These are phyloP conservation scores for Pythium oligandrum DNA, from an alignment of 352 stramenopile species.

Conservation along the genomic window DNA sequence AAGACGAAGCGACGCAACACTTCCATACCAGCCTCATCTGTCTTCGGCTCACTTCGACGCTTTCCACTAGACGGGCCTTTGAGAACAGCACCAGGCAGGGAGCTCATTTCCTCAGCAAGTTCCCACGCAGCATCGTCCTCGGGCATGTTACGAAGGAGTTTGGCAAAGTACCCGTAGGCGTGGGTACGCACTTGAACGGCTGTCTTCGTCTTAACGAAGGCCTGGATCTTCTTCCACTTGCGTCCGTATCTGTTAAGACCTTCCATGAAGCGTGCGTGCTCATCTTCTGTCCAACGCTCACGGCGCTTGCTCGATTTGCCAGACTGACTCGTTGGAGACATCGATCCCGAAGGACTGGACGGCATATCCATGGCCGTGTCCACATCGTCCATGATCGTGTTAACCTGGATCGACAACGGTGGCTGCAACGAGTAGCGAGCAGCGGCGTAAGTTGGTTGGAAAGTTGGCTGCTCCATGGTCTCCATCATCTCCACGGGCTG, in stretches of 20 bases:
- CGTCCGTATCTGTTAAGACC: conserved; percentile 79
- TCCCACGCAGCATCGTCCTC: conserved; percentile 82
- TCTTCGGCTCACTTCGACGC: conserved; percentile 76
- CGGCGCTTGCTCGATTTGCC: conserved; percentile 67
- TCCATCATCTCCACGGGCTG: conserved; percentile 1
- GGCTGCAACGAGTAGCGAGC: conserved; percentile 15
- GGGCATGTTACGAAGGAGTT: conserved; percentile 81
- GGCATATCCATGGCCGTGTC: conserved; percentile 25
- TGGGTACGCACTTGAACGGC: conserved; percentile 81
- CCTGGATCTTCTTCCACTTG: conserved; percentile 89
- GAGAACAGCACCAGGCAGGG: conserved; percentile 60
- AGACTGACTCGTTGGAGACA: conserved; percentile 51
- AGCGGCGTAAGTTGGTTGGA: conserved; percentile 14
- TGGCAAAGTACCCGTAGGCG: conserved; percentile 86
- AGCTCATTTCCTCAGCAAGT: conserved; percentile 76
- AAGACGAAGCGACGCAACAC: conserved; percentile 81
- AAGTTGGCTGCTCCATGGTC: not conserved
- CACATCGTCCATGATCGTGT: conserved; percentile 7
- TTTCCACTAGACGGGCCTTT: conserved; percentile 75
- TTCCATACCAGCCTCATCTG: conserved; percentile 79
- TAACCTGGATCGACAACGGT: conserved; percentile 11
- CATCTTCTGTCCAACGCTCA: conserved; percentile 79
- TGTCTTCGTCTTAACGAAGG: conserved; percentile 83
- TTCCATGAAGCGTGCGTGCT: conserved; percentile 83
- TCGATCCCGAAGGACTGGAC: conserved; percentile 24